These are phyloP conservation scores for Nakazawaea molendinolei DNA, from an alignment of 805 yeast species.

Conservation along the genomic window DNA sequence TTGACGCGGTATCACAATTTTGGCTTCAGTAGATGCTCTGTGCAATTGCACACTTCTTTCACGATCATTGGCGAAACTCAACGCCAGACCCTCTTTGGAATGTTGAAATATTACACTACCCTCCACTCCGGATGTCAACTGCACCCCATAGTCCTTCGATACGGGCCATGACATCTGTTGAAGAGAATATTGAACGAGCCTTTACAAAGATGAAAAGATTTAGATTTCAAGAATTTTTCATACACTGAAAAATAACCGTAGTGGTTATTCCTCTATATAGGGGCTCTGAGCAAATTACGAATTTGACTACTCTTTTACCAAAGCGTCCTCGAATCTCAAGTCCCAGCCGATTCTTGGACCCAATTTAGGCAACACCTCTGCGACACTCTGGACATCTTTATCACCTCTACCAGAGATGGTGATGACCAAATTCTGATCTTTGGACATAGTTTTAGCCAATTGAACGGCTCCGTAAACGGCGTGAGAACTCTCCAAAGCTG, in stretches of 20 bases:
- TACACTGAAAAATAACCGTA: no score
- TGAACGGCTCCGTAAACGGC: constrained; percentile 90
- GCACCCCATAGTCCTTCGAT: constrained; percentile 29
- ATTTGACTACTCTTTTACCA: constrained; percentile 1
- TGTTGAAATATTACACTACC: constrained; percentile 26
- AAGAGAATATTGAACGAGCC: no score
- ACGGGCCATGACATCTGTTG: constrained; percentile 22
- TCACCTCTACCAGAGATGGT: constrained; percentile 98
- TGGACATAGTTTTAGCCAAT: constrained; percentile 75
- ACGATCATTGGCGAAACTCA: constrained; percentile 22
- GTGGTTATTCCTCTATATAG: no score
- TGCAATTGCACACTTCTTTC: constrained; percentile 18
- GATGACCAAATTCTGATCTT: constrained; percentile 77
- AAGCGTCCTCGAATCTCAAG: constrained; percentile 61
- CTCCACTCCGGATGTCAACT: constrained; percentile 36
- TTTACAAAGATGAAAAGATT: no score
- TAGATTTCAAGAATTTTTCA: no score
- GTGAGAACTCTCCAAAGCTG: constrained; percentile 96
- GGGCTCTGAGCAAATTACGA: no score
- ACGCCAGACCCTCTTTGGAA: constrained; percentile 12
- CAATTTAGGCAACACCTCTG: constrained; percentile 81
- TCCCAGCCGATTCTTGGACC: constrained; percentile 97
- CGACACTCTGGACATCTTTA: constrained; percentile 96
- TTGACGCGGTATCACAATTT: constrained; percentile 11
- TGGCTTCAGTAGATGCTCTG: constrained; percentile 12